Base-by-base conservation (phyloP, 2,329 filamentous ascomycete species). In the Ophiognomonia clavigignenti-juglandacearum region DNA sequence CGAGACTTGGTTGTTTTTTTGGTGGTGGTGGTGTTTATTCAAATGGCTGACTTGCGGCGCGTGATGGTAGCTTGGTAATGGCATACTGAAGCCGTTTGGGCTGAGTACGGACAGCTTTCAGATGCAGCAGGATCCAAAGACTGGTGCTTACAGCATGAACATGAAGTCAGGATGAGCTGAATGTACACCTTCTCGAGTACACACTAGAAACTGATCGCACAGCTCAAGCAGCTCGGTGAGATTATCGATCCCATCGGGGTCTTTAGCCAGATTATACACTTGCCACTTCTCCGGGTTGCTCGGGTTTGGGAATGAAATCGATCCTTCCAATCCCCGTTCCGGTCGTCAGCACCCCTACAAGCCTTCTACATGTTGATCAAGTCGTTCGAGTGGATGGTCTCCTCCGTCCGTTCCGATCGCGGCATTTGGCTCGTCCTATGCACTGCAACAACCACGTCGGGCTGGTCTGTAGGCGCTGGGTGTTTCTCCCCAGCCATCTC, bases 41-140 rank as follows among this genome's bases (percentile, higher is more conserved):
- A 22, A 13, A 27, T 42, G 16, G 39, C 27, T 45, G 39, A 40
- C 32, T 22, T n/a, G 20, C 10, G 16, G 22, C 13, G 16, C 32
- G 1, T 29, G 26, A 4, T 34, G 31, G 4, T 14, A 48, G 40
- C 71, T 98, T 51, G 93, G 93, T 0, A 96, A 98, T 62, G 89
- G 90, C 1, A 81, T 98, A 14, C 64, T 98, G 42, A 95, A 87
- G 62, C 92, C 92, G 1, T 97, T 97, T 71, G 93, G 93, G 1
- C 67, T 98, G 56, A 95, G 86, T 50, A 97, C 93, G 10, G 85
- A 95, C 38, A 96, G 95, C 64, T 97, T 98, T 62, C 83, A 96
- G 54, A 95, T 97, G 75, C 82, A 86, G 23, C 88, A 96, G 66
- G 92, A 96, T 60, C 86, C 92, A 58, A 85, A 85, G 53, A 86